A percentile compares a stretch with the other conserved stretches of the same genome.
Conservation (phyloP, 345 rosid genomes). For the Psidium friedrichsthalianum region DNA sequence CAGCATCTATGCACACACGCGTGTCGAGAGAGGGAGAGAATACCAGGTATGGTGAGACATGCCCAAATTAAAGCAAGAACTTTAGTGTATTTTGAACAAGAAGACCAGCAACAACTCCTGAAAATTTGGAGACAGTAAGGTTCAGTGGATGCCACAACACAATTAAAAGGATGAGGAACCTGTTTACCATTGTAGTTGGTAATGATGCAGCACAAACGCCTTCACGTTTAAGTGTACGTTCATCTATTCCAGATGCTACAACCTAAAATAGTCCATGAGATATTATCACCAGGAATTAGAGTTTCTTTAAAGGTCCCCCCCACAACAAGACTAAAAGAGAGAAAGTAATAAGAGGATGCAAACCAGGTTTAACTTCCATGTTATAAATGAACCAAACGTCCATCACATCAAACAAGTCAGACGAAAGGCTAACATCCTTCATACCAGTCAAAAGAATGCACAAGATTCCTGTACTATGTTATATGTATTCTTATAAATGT, state of each 20-base stretch:
- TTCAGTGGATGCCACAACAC: not conserved
- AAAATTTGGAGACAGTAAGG: not conserved
- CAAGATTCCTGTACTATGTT: not conserved
- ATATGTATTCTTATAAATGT: not conserved
- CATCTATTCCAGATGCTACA: constrained; percentile 96
- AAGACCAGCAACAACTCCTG: constrained; percentile 96
- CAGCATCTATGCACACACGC: not conserved
- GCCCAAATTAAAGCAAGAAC: constrained; percentile 72
- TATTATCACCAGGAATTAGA: not conserved
- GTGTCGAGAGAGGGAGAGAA: not conserved
- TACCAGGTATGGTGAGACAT: constrained; percentile 88
- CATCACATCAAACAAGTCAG: not conserved
- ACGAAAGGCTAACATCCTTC: not conserved
- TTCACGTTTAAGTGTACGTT: constrained; percentile 85
- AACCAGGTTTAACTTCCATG: not conserved
- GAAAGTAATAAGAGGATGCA: not conserved
- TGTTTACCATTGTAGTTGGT: constrained; percentile 78
- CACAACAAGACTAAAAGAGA: not conserved
- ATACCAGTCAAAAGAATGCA: not conserved
- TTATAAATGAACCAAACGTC: not conserved
- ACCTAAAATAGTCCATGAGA: constrained; percentile 27
- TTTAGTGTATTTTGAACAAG: constrained; percentile 88
- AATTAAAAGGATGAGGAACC: not conserved
- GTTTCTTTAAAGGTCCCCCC: not conserved
- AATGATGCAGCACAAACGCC: constrained; percentile 98